Percentiles rank a stretch among this genome's conserved stretches.
Evolutionary conservation across 306 rosid genomes (phyloP).

Genomic region (Medicago truncatula): MtrunA17r5.0-ANR NC_053048.1:32760501-32761000

Average conservation of each 20-base stretch:
- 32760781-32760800: constrained; percentile 51
- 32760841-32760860: constrained; percentile 48
- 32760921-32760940: constrained; percentile 59
- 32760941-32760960: constrained; percentile 47
- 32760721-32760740: constrained; percentile 48
- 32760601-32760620: constrained; percentile 43
- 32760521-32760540: not conserved
- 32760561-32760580: not conserved
- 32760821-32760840: constrained; percentile 37
- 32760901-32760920: constrained; percentile 64
- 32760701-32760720: constrained; percentile 46
- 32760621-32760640: constrained; percentile 26
- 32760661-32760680: constrained; percentile 1
- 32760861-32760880: constrained; percentile 55
- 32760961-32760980: constrained; percentile 78
- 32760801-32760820: constrained; percentile 32
- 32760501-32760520: not conserved
- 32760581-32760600: not conserved
- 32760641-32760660: not conserved
- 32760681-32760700: constrained; percentile 38
- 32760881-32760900: constrained; percentile 51
- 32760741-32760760: constrained; percentile 66
- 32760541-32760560: not conserved
- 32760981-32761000: constrained; percentile 68
- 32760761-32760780: constrained; percentile 66